Base-by-base conservation (phyloP, 805 yeast species). In the Candida ascalaphidarum region DNA sequence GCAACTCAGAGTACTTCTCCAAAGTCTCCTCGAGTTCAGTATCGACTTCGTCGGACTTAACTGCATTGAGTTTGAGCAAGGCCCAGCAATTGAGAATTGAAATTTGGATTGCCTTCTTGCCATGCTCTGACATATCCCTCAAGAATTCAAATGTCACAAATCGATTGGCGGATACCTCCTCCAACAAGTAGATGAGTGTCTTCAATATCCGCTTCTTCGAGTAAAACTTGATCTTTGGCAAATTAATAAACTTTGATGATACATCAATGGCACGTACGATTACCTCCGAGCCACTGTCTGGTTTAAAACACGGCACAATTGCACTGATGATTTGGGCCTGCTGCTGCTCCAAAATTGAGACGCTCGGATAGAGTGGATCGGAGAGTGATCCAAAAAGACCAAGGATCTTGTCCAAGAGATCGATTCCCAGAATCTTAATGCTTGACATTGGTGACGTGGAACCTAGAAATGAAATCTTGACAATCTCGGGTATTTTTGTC, bases 261-360 rank as follows among this genome's bases (percentile, higher is more conserved):
- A 86, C 81, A 22, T 72, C 71, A 20, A 89, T 70, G 0, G 96
- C 95, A 29, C 71, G 71, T 14, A 82, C 71, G 1, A 89, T 86
- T 1, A 85, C 68, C 21, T 70, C 69, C 1, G 94, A 74, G 9
- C 80, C 77, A 32, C 86, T 77, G 12, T 77, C 88, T 3, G 68
- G 60, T 19, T 68, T 69, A 55, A 92, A 89, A 8, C 94, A 84
- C 0, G 96, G 95, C 27, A 85, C 71, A 31, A 89, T 63, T 0
- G 97, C 94, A 33, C 95, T 79, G 7, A 83, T 78, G 7, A 92
- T 83, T 42, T 85, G 96, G 0, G 97, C 97, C 44, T 92, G 96
- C 44, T 82, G 95, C 52, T 88, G 96, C 39, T 83, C 95, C 23
- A 89, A 57, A 7, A 86, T 64, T 0, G 89, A 71, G 11, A 71